These are phyloP conservation scores for Pythium angustatum DNA, from an alignment of 352 stramenopile genomes.

Conservation along the genomic window DNA sequence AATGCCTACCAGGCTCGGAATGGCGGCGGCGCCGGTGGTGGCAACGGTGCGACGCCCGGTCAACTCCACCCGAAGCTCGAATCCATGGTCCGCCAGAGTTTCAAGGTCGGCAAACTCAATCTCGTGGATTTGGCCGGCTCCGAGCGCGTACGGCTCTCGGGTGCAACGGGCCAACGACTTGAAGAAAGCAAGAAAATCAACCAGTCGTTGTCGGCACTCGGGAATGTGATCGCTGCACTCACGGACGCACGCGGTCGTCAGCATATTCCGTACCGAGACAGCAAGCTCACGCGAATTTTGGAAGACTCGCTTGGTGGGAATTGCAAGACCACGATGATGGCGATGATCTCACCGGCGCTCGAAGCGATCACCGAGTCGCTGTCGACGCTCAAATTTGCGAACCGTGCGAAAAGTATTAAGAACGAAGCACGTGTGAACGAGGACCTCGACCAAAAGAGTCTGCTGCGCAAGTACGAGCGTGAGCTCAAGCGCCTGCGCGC, in stretches of 20 bases:
- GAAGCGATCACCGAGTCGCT: constrained; percentile 91
- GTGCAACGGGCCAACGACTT: constrained; percentile 83
- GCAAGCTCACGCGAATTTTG: constrained; percentile 93
- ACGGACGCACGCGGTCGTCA: constrained; percentile 85
- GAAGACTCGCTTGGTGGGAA: constrained; percentile 89
- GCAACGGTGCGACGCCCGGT: constrained; percentile 3
- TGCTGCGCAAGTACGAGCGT: constrained; percentile 94
- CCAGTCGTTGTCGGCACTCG: constrained; percentile 87
- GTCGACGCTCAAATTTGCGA: constrained; percentile 94
- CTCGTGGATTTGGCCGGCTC: constrained; percentile 92
- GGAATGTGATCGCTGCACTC: constrained; percentile 90
- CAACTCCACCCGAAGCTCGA: constrained; percentile 76
- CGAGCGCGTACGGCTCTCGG: constrained; percentile 87
- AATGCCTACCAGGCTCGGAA: constrained; percentile 71
- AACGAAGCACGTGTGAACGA: constrained; percentile 91
- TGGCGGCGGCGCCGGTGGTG: constrained; percentile 11
- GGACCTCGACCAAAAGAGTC: constrained; percentile 92
- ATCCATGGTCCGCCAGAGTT: constrained; percentile 90
- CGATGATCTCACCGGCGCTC: constrained; percentile 92
- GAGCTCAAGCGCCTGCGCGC: constrained; percentile 92
- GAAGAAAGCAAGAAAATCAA: constrained; percentile 95
- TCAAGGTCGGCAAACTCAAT: constrained; percentile 95
- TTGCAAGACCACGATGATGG: constrained; percentile 97
- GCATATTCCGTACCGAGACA: constrained; percentile 94
- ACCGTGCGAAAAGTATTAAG: constrained; percentile 93